Base-by-base conservation (phyloP, 805 yeast genomes). In the Cyberlindnera nakhonratchasimensis region DNA sequence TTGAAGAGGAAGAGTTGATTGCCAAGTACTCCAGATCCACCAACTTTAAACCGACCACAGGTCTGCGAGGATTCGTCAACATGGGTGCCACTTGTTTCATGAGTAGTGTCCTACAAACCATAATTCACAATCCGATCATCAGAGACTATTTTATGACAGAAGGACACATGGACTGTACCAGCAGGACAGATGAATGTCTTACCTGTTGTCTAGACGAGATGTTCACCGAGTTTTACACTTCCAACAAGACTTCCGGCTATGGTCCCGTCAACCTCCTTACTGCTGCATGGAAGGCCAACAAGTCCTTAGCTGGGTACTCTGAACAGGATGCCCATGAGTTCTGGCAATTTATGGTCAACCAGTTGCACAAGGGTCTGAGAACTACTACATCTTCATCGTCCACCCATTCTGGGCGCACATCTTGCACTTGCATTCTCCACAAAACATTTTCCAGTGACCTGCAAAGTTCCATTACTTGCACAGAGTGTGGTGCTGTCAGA, bases 291-390 rank as follows among this genome's bases (percentile, higher is more conserved):
- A 82, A 81, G 54, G 81, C 82, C 35, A 86, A 87, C 53, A 77
- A 85, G 51, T 76, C 88, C 25, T 74, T 93, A 45, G 96, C 97
- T 0, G 99, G 99, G 2, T 90, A 90, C 52, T 84, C 93, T 26
- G 97, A 93, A 63, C 99, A 93, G 64, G 99, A 93, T 61, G 98
- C 99, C 0, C 99, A 93, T 64, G 99, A 93, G 63, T 93, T 91
- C 63, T 83, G 95, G 83, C 97, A 93, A 59, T 90, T 91, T 59
- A 58, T 91, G 22, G 70, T 91, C 29, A 86, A 91, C 62, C 95
- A 89, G 63, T 64, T 93, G 43, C 99, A 93, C 43, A 54, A 58
- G 29, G 71, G 65, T 26, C 52, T 62, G 21, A 51, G 48, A 14
- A 51, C 47, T 10, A 46, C 51, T 13, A 8, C 29, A 6, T 39